Conservation (phyloP, 2,329 filamentous ascomycete species). For the Trichoderma koningii region DNA sequence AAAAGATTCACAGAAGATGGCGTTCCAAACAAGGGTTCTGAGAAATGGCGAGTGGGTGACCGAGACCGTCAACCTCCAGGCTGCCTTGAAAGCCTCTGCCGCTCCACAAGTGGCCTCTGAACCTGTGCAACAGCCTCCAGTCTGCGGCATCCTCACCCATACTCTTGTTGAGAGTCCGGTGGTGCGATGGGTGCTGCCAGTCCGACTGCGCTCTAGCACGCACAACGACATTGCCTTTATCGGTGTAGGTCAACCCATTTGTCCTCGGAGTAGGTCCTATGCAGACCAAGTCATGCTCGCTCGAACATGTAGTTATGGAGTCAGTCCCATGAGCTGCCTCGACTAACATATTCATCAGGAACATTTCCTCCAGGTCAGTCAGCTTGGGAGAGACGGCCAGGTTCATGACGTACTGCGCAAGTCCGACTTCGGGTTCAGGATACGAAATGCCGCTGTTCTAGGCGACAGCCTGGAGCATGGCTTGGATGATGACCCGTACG, state of each 20-base stretch:
- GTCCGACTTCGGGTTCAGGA: conserved; percentile 74
- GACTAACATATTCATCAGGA: conserved; percentile 52
- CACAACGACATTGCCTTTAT: conserved; percentile 86
- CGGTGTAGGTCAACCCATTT: conserved; percentile 59
- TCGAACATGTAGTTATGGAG: not conserved
- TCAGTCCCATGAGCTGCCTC: not conserved
- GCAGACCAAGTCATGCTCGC: not conserved
- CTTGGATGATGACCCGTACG: conserved; percentile 38
- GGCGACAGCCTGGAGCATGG: conserved; percentile 54
- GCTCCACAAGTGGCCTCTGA: conserved; percentile 38
- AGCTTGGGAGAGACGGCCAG: conserved; percentile 68
- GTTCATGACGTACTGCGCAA: conserved; percentile 77
- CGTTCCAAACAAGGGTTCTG: conserved; percentile 58
- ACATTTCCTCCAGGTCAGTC: conserved; percentile 76
- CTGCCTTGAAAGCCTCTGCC: conserved; percentile 45
- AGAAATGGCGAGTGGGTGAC: conserved; percentile 60
- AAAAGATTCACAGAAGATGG: conserved; percentile 38
- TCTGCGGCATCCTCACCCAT: conserved; percentile 72
- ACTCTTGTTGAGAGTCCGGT: conserved; percentile 77
- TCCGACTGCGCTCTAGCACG: conserved; percentile 68
- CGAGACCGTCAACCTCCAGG: conserved; percentile 50
- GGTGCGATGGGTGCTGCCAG: conserved; percentile 75
- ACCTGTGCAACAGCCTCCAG: conserved; percentile 48
- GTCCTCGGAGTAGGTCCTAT: not conserved
- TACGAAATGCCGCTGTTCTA: conserved; percentile 77